Base-by-base conservation (phyloP, 2,329 filamentous ascomycete genomes). In the Rutstroemia sp. region DNA sequence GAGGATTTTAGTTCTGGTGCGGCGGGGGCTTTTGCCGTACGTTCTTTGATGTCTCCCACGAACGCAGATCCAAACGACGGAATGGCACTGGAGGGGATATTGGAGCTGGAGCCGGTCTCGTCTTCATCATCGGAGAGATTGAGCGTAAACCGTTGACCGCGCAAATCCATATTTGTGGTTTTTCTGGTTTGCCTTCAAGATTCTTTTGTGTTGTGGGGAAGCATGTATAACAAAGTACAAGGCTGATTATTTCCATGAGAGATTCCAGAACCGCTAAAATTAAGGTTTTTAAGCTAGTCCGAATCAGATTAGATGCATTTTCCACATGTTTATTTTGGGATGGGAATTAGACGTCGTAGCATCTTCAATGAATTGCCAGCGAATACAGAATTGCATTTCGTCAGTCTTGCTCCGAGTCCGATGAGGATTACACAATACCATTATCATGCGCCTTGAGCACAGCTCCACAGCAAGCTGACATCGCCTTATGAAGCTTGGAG, bases 11-110 rank as follows among this genome's bases (percentile, higher is more conserved):
- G 74, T 48, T 79, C 78, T 14, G 86, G 85, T 9, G 84, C 81
- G 41, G 77, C 77, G 8, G 87, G 85, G 4, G 87, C 78, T 61
- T 82, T 85, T 21, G 82, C 77, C 23, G 77, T 79, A 60, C 88
- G 87, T 74, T 97, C 92, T 66, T 87, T 79, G 61, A 97, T 83
- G 63, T 96, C 92, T 55, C 81, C 80, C 42, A 87, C 76, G 44
- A 87, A 80, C 19, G 70, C 70, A 50, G 71, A 69, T 45, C 64
- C 58, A 39, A 67, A 52, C 8, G 65, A 61, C 18, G 64, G 61
- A 49, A 69, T 56, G 44, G 69, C 56, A 58, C 67, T 57, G 46
- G 61, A 47, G 27, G 65, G 58, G 61, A 65, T 37, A 56, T 55
- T 44, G 57, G 63, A 54, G 49, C 49, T 52, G 60, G 61, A 56